These are phyloP conservation scores for Geosmithia morbida DNA, from an alignment of 2,329 filamentous ascomycete genomes.

Conservation along the genomic window DNA sequence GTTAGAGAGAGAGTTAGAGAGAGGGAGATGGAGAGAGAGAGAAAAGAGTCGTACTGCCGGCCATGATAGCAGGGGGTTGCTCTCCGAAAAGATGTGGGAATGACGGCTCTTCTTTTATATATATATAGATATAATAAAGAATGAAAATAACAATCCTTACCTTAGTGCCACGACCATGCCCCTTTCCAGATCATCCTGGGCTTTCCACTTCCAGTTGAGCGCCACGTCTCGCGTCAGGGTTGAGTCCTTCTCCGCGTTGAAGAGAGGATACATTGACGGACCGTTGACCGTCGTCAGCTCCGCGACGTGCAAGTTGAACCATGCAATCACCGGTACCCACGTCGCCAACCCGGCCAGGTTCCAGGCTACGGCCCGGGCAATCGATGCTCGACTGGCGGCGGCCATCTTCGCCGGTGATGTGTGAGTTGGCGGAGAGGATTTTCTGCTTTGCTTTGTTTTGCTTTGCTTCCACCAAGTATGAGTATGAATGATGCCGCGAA, in stretches of 20 bases:
- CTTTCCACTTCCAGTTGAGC: conserved; percentile 43
- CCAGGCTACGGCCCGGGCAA: conserved; percentile 20
- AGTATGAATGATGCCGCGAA: no score
- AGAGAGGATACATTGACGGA: conserved; percentile 61
- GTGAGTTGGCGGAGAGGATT: not conserved
- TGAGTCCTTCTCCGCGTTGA: conserved; percentile 52
- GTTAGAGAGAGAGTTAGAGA: not conserved
- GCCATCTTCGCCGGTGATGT: not conserved
- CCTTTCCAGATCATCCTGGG: conserved; percentile 42
- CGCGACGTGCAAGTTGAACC: conserved; percentile 46
- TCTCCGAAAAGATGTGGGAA: no score
- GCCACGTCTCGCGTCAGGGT: conserved; percentile 40
- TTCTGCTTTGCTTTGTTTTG: no score
- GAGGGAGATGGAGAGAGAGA: not conserved
- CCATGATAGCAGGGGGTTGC: no score
- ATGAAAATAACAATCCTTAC: no score
- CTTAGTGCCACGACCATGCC: conserved; percentile 65
- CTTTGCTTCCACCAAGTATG: no score
- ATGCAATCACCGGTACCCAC: conserved; percentile 47
- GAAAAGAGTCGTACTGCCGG: no score
- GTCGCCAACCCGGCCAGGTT: conserved; percentile 38
- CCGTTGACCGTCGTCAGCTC: conserved; percentile 44
- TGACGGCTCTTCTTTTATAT: no score
- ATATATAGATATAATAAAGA: no score
- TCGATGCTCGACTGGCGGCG: conserved; percentile 8